These are phyloP conservation scores for Elongisporangium undulatum DNA, from an alignment of 352 stramenopile species.

Conservation along the genomic window DNA sequence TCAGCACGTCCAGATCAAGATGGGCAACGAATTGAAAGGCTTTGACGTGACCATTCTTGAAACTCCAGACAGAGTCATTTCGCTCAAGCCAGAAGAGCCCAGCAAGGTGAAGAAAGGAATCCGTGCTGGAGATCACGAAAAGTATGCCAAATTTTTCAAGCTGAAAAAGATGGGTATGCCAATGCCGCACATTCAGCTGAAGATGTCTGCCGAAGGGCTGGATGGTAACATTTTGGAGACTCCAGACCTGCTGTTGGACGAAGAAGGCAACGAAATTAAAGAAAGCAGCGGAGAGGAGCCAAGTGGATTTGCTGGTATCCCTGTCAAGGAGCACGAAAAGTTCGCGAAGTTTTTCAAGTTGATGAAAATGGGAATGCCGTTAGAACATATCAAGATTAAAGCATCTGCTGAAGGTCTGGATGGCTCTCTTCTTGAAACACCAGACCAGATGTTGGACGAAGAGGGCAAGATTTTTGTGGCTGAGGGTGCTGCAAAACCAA, in stretches of 20 bases:
- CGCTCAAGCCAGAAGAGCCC: conserved; percentile 70
- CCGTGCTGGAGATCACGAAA: conserved; percentile 56
- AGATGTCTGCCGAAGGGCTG: conserved; percentile 91
- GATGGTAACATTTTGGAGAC: conserved; percentile 85
- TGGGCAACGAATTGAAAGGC: conserved; percentile 50
- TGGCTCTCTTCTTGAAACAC: conserved; percentile 40
- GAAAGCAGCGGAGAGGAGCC: conserved; percentile 6
- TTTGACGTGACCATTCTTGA: conserved; percentile 64
- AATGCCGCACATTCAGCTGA: conserved; percentile 88
- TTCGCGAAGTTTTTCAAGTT: conserved; percentile 96
- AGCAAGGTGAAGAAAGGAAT: conserved; percentile 33
- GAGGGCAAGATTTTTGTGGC: conserved; percentile 40
- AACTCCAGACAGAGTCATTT: conserved; percentile 81
- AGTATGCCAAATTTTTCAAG: conserved; percentile 93
- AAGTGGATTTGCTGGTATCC: conserved; percentile 29
- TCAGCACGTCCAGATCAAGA: conserved; percentile 61
- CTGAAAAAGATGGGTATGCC: conserved; percentile 95
- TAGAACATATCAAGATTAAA: conserved; percentile 90
- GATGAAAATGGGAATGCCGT: conserved; percentile 83
- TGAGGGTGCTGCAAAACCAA: neutral
- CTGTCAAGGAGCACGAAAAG: conserved; percentile 85
- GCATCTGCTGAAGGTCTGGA: conserved; percentile 55
- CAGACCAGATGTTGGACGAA: conserved; percentile 47
- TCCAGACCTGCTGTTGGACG: conserved; percentile 55
- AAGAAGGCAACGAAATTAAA: conserved; percentile 58